A percentile compares a stretch with the other conserved stretches of the same genome.
phyloP scores from a whole-genome alignment of 2,329 filamentous ascomycete species.

The Penicillium sp. region DNA sequence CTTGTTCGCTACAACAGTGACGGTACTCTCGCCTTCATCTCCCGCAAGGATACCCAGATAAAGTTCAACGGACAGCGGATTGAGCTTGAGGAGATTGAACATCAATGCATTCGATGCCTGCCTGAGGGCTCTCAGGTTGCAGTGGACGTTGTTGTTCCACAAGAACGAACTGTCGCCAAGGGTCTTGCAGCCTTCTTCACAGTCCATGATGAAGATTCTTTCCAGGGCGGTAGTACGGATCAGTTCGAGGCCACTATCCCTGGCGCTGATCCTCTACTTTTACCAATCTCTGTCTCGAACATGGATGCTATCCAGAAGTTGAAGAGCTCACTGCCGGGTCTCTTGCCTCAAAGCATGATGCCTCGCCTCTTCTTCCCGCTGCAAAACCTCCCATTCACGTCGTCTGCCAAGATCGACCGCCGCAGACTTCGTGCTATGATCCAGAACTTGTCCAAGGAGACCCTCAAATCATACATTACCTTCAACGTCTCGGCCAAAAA shows the following conservation, averaged over 20 bases:
- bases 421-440: constrained; percentile 40
- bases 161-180: constrained; percentile 34
- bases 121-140: constrained; percentile 42
- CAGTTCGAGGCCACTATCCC: constrained; percentile 18
- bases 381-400: constrained; percentile 43
- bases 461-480: constrained; percentile 33
- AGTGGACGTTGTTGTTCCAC: constrained; percentile 44
- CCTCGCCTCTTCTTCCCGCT: constrained; percentile 48
- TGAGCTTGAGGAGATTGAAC: constrained; percentile 50
- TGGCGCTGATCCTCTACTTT: constrained; percentile 25
- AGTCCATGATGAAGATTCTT: constrained; percentile 15
- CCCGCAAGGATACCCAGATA: constrained; percentile 37
- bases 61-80: constrained; percentile 50
- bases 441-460: constrained; percentile 36
- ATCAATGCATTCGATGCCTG: constrained; percentile 42
- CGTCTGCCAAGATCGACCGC: constrained; percentile 49
- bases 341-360: constrained; percentile 47
- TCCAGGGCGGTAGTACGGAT: constrained; percentile 25
- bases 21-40: constrained; percentile 36
- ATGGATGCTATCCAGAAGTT: constrained; percentile 28
- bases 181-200: constrained; percentile 40
- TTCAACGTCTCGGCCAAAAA: constrained; percentile 18
- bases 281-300: constrained; percentile 28
- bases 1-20: constrained; percentile 40
- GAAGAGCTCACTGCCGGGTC: constrained; percentile 27